phyloP scores from a whole-genome alignment of 179 eudicot species.

The Carnegiea gigantea region DNA sequence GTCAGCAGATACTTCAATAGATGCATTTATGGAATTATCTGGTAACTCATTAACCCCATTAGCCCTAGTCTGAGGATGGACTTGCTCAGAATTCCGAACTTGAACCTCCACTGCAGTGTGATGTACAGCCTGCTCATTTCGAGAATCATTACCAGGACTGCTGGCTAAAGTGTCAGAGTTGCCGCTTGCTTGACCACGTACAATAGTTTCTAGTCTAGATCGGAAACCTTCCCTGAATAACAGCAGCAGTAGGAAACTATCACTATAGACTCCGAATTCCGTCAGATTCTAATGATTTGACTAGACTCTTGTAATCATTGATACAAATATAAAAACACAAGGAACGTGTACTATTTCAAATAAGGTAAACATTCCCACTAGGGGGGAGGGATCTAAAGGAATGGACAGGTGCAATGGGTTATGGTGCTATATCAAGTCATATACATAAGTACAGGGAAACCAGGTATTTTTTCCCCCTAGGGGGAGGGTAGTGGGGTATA shows the following conservation, averaged over 20 bases:
- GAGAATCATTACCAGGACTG: slow-evolving; percentile 39
- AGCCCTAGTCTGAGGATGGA: slow-evolving; percentile 46
- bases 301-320: background rate
- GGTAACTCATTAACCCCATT: slow-evolving; percentile 38
- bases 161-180: slow-evolving; percentile 46
- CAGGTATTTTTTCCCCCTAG: too few relatives aligned
- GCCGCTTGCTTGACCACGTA: slow-evolving; percentile 67
- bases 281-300: background rate
- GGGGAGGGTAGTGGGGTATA: too few relatives aligned
- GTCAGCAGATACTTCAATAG: slow-evolving; percentile 39
- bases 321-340: background rate
- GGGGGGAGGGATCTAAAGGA: too few relatives aligned
- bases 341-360: background rate
- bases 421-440: too few relatives aligned
- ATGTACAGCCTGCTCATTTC: slow-evolving; percentile 43
- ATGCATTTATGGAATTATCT: slow-evolving; percentile 40
- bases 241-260: slow-evolving; percentile 11
- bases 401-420: too few relatives aligned
- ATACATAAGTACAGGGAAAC: too few relatives aligned
- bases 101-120: slow-evolving; percentile 38
- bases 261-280: background rate
- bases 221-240: slow-evolving; percentile 79
- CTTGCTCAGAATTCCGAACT: slow-evolving; percentile 45
- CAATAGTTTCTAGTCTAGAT: slow-evolving; percentile 65
- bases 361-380: too few relatives aligned